Conservation (phyloP, 176 grass and related monocot genomes). For the Ampelocalamus luodianensis region DNA sequence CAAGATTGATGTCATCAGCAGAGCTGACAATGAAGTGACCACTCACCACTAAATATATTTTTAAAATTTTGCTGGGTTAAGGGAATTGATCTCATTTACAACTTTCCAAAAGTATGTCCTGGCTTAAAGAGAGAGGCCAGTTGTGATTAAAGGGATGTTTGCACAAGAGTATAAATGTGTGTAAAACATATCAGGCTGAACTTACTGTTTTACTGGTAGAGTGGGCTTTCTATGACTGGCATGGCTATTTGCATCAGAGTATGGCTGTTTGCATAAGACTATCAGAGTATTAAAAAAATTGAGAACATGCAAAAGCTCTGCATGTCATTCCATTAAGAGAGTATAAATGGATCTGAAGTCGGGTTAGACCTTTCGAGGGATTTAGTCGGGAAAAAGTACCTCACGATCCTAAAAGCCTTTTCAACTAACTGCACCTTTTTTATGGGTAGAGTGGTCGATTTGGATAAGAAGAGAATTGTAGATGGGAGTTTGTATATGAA, state of each 20-base stretch:
- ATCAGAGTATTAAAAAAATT: no score
- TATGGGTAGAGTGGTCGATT: not conserved
- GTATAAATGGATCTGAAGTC: not conserved
- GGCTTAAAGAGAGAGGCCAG: not conserved
- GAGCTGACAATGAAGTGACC: not conserved
- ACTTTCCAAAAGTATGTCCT: not conserved
- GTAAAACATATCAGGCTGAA: no score
- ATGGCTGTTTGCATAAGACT: no score
- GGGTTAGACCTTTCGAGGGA: not conserved
- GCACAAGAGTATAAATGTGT: not conserved
- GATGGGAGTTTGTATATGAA: not conserved
- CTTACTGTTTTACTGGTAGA: not conserved
- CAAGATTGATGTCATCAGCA: slow-evolving; percentile 13
- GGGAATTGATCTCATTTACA: not conserved
- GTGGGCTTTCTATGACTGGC: not conserved
- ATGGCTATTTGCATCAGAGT: not conserved
- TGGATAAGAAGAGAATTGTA: not conserved
- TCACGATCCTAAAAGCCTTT: slow-evolving; percentile 4
- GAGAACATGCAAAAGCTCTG: no score
- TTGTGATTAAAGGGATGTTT: not conserved
- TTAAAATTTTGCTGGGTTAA: not conserved
- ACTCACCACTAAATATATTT: not conserved
- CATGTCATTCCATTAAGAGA: not conserved
- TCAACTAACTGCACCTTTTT: not conserved
- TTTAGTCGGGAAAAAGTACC: not conserved